phyloP scores from a whole-genome alignment of 73 alveolate genomes.

The Stentor coeruleus region DNA sequence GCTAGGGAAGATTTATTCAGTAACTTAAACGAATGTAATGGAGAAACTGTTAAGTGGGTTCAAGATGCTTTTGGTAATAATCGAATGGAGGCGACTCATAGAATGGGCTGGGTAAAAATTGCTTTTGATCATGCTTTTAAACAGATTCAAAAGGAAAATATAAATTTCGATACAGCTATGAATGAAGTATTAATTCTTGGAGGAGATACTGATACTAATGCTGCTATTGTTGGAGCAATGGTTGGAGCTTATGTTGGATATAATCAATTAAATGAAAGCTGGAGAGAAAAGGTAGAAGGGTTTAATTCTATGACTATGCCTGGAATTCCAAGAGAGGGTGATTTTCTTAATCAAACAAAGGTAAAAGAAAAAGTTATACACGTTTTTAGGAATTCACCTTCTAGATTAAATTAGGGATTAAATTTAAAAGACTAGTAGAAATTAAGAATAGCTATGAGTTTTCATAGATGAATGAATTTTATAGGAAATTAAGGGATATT shows the following conservation, averaged over 20 bases:
- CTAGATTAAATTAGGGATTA: no score
- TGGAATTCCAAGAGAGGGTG: not conserved
- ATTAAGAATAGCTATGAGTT: no score
- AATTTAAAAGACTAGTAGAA: no score
- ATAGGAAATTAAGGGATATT: no score
- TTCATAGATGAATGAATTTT: no score
- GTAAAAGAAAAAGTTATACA: slow-evolving; percentile 20
- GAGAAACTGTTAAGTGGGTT: slow-evolving; percentile 15
- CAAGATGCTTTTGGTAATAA: not conserved
- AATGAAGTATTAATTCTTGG: slow-evolving; percentile 45
- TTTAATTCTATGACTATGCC: not conserved
- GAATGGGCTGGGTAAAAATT: slow-evolving; percentile 40
- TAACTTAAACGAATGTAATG: not conserved
- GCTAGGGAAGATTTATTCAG: slow-evolving; percentile 3
- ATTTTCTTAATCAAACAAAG: not conserved
- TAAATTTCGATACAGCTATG: slow-evolving; percentile 43
- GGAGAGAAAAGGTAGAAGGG: not conserved
- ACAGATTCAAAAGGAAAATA: slow-evolving; percentile 15
- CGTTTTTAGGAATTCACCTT: no score
- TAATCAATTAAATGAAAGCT: slow-evolving; percentile 35
- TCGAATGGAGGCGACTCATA: not conserved
- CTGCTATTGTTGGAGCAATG: slow-evolving; percentile 79
- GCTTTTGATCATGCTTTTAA: slow-evolving; percentile 31
- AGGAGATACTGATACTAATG: slow-evolving; percentile 84
- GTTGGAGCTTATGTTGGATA: slow-evolving; percentile 71